Evolutionary conservation across 495 filamentous ascomycete species (phyloP).

Genomic region (Penicillium goetzii): DNA sequence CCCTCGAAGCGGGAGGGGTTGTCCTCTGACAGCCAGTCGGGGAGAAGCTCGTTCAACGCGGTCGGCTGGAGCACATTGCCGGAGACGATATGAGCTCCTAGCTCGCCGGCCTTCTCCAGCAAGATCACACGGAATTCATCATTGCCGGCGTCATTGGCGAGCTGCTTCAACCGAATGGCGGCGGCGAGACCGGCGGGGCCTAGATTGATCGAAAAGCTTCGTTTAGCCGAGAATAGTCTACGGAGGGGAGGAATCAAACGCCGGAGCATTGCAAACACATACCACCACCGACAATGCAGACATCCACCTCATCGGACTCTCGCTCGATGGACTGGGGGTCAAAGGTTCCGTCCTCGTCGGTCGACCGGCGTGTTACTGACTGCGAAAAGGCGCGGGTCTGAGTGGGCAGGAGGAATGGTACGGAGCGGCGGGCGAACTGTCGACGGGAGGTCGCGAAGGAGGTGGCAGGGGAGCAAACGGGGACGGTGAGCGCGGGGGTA

Average conservation of each 20-base stretch:
- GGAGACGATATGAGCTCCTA: constrained; percentile 94
- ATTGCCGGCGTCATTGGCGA: constrained; percentile 93
- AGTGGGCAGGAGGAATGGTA: constrained; percentile 26
- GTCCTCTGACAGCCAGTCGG: constrained; percentile 87
- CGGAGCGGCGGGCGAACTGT: constrained; percentile 27
- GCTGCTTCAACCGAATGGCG: constrained; percentile 92
- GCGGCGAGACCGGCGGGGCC: constrained; percentile 90
- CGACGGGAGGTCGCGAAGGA: constrained; percentile 30
- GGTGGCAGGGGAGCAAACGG: constrained; percentile 28
- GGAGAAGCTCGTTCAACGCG: constrained; percentile 86
- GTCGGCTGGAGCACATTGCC: constrained; percentile 94
- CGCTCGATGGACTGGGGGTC: constrained; percentile 76
- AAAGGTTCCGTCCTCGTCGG: constrained; percentile 65
- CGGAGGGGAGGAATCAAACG: not conserved
- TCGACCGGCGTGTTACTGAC: constrained; percentile 49
- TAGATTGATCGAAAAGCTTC: constrained; percentile 29
- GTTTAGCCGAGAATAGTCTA: constrained; percentile 21
- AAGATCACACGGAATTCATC: constrained; percentile 92
- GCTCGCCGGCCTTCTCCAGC: constrained; percentile 92
- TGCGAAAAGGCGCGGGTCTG: constrained; percentile 55
- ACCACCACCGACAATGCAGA: constrained; percentile 95
- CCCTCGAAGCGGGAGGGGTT: constrained; percentile 84
- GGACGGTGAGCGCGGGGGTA: constrained; percentile 31
- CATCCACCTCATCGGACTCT: constrained; percentile 91
- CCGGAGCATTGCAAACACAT: constrained; percentile 29